Evolutionary conservation across 768 basidiomycete genomes (phyloP).

Genomic region (Tulasnella calospora): DNA sequence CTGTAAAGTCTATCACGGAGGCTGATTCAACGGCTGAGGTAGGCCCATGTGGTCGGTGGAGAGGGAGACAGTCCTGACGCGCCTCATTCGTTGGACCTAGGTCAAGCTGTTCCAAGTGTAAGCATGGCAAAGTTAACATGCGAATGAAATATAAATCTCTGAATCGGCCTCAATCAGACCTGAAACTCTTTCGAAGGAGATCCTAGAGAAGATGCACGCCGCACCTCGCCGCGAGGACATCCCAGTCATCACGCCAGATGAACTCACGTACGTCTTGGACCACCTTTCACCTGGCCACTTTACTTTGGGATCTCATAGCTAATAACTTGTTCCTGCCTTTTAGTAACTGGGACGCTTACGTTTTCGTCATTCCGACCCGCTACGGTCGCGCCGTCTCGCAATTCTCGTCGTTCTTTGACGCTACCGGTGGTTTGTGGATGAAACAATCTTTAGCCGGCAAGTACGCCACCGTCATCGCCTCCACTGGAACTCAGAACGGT

Average conservation of each 20-base stretch:
- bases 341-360: slow-evolving; percentile 35
- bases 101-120: slow-evolving; percentile 37
- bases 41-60: not conserved
- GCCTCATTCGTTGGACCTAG: not conserved
- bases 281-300: not conserved
- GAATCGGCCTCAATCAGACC: slow-evolving; percentile 42
- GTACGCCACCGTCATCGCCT: slow-evolving; percentile 37
- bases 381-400: slow-evolving; percentile 41
- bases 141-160: not conserved
- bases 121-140: not conserved
- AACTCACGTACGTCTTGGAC: slow-evolving; percentile 29
- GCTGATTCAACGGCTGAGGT: slow-evolving; percentile 31
- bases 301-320: not conserved
- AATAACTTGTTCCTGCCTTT: not conserved
- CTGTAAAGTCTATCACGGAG: slow-evolving; percentile 32
- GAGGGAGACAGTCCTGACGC: not conserved
- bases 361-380: slow-evolving; percentile 35
- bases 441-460: slow-evolving; percentile 37
- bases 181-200: slow-evolving; percentile 40
- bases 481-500: slow-evolving; percentile 38
- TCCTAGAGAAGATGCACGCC: slow-evolving; percentile 38
- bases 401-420: slow-evolving; percentile 40
- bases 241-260: slow-evolving; percentile 38
- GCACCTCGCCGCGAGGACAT: slow-evolving; percentile 35
- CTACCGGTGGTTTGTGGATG: slow-evolving; percentile 36